These are phyloP conservation scores for Scenedesmus sp. DNA, from an alignment of 163 green algal genomes.

Conservation along the genomic window DNA sequence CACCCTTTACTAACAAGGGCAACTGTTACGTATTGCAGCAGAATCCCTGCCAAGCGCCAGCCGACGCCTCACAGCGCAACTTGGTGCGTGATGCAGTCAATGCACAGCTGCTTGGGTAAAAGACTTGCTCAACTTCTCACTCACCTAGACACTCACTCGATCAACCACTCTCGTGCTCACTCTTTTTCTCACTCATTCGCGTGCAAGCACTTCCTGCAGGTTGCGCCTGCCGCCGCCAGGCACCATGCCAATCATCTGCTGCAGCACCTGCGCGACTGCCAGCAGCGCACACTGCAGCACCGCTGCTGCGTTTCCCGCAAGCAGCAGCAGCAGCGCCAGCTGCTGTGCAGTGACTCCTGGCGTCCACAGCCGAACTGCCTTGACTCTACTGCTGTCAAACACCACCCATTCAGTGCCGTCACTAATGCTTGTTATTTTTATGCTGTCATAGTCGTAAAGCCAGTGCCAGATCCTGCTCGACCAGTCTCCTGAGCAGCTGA, in stretches of 20 bases:
- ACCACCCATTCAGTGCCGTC: constrained; percentile 29
- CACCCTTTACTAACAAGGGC: too few relatives aligned
- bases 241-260: not conserved
- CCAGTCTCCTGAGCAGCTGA: constrained; percentile 12
- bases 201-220: not conserved
- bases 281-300: constrained; percentile 22
- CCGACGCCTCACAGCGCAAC: too few relatives aligned
- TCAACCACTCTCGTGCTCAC: not conserved
- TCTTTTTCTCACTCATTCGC: not conserved
- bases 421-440: constrained; percentile 15
- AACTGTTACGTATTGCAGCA: too few relatives aligned
- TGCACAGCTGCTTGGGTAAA: too few relatives aligned
- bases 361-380: constrained; percentile 1
- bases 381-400: constrained; percentile 29
- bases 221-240: not conserved
- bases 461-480: not conserved
- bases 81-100: too few relatives aligned
- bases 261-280: not conserved
- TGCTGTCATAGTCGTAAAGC: constrained; percentile 26
- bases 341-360: not conserved
- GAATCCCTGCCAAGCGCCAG: too few relatives aligned
- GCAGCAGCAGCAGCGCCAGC: constrained; percentile 10
- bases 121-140: too few relatives aligned
- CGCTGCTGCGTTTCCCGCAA: constrained; percentile 10
- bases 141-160: not conserved